Percentiles rank a stretch among this genome's conserved stretches.
Conservation (phyloP, 2,329 filamentous ascomycete species). For the Magnaporthiopsis rhizophila region DNA sequence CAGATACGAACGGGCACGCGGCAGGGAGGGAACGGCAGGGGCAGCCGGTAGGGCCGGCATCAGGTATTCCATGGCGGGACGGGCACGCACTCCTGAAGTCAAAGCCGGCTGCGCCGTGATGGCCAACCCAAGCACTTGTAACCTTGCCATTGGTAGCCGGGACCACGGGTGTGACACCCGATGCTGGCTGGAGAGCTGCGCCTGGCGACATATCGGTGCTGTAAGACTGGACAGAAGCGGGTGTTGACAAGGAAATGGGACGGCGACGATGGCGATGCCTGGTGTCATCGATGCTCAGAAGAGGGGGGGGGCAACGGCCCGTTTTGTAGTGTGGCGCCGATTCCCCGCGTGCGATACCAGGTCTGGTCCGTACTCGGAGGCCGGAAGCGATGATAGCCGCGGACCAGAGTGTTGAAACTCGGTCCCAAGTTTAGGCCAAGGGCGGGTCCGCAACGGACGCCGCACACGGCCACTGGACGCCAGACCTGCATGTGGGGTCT, state of each 20-base stretch:
- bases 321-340: background rate
- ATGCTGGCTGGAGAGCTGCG: background rate
- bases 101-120: constrained; percentile 21
- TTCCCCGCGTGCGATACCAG: too few relatives aligned
- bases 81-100: constrained; percentile 23
- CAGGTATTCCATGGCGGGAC: background rate
- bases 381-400: background rate
- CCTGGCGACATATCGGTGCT: background rate
- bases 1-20: background rate
- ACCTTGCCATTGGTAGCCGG: background rate
- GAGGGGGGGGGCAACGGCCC: too few relatives aligned
- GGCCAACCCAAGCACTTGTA: constrained; percentile 22
- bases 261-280: too few relatives aligned
- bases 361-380: background rate
- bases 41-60: too few relatives aligned
- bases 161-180: too few relatives aligned
- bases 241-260: background rate
- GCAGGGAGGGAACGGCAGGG: too few relatives aligned
- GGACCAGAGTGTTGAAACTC: background rate
- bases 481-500: background rate
- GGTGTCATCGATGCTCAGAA: background rate
- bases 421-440: background rate
- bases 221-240: background rate
- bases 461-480: background rate
- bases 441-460: background rate